phyloP scores from a whole-genome alignment of 176 grass and related monocot species.

The Lolium rigidum region DNA sequence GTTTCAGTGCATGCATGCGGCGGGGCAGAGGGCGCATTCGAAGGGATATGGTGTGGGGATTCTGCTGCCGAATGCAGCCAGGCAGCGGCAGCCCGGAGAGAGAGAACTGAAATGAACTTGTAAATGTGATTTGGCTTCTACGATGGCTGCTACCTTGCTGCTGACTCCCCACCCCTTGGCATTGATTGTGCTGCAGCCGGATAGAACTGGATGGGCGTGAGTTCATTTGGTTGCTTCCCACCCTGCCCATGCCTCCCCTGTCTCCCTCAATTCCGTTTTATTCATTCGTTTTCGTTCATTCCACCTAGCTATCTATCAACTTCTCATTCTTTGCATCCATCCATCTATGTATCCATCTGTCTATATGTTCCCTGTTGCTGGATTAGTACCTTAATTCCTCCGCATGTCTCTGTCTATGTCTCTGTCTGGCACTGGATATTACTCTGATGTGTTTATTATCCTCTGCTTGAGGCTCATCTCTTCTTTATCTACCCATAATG shows the following conservation, averaged over 20 bases:
- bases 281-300: neutral
- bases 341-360: too few relatives aligned
- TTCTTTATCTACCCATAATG: neutral
- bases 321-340: conserved; percentile 15
- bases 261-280: neutral
- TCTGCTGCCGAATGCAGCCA: neutral
- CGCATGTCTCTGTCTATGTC: too few relatives aligned
- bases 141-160: conserved; percentile 32
- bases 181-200: neutral
- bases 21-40: neutral
- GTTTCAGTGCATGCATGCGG: neutral
- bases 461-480: neutral
- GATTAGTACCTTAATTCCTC: too few relatives aligned
- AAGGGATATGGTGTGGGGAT: neutral
- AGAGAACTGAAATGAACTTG: conserved; percentile 19
- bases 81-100: neutral
- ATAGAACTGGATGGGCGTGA: too few relatives aligned
- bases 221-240: neutral
- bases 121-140: conserved; percentile 40
- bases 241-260: neutral
- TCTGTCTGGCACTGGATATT: too few relatives aligned
- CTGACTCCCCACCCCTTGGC: neutral
- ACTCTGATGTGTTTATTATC: neutral
- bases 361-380: too few relatives aligned
- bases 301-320: neutral